Evolutionary conservation across 1,284 basidiomycete species (phyloP), one percentile per base, ranked within the genome.

Genomic region (Cryptococcus sp.): DNA sequence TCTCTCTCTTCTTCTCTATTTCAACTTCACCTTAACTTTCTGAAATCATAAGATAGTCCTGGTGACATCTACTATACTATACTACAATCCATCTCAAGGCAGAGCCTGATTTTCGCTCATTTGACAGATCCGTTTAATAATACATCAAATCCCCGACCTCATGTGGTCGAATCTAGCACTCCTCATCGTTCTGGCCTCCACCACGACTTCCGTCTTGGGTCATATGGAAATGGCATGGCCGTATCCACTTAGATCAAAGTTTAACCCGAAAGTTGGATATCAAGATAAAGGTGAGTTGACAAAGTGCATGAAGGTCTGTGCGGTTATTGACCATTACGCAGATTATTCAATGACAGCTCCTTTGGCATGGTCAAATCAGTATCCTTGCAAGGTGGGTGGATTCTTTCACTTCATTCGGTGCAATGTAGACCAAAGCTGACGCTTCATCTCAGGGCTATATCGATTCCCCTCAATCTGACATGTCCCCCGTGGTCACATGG

Each of bases 341-440:
- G 76, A 79, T 59, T 79, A 78, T 60, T 63, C 62, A 7, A 72
- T 71, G 66, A 78, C 73, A 14, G 55, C 63, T 32, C 77, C 78
- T 0, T 60, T 79, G 32, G 62, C 13, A 52, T 61, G 8, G 65
- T 69, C 4, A 55, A 65, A 3, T 23, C 23, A 23, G 23, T 79
- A 68, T 56, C 77, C 77, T 11, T 79, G 78, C 65, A 79, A 73
- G 55, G 73, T 72, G 46, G 59, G 64, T 37, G 33, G 15, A 42
- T 7, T 46, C 13, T n/a, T 43, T 47, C 10, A 36, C 14, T 7
- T 14, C 47, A n/a, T n/a, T 33, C 11, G 15, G 7, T n/a, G 4
- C 45, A 46, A 33, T 51, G 6, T 10, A 45, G 41, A 11, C 37
- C 10, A 11, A 14, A 32, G 2, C 4, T 42, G 36, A 41, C 41